phyloP scores from a whole-genome alignment of 108 stramenopile species.

The Discostella stelligeroides region DNA sequence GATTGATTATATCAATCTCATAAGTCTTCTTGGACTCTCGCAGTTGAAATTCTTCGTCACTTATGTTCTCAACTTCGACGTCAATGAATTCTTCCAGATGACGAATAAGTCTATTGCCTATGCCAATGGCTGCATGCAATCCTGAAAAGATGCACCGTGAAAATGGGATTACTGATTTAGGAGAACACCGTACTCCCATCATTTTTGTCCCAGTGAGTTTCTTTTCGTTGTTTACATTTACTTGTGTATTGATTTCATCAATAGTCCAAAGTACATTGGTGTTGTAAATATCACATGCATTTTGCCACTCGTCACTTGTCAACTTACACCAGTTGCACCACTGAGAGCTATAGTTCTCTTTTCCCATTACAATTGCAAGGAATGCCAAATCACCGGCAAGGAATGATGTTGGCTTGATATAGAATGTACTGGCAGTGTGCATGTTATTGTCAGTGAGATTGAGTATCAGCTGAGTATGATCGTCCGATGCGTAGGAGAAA shows the following conservation, averaged over 20 bases:
- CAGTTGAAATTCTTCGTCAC: background rate
- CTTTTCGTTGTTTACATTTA: background rate
- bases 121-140: conserved; percentile 5
- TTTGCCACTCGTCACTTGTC: background rate
- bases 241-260: background rate
- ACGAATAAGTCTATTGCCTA: conserved; percentile 1
- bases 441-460: background rate
- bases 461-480: background rate
- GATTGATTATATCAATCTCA: background rate
- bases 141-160: conserved; percentile 4
- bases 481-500: background rate
- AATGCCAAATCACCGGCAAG: conserved; percentile 5
- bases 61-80: background rate
- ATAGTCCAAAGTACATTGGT: conserved; percentile 2
- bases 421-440: background rate
- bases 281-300: background rate
- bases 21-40: background rate
- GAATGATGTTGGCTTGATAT: background rate
- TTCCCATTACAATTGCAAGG: conserved; percentile 1
- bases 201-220: background rate
- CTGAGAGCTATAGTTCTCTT: background rate
- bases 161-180: background rate
- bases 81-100: conserved; percentile 4
- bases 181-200: background rate
- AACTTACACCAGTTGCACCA: conserved; percentile 15